Conservation (phyloP, 768 basidiomycete species). For the Lentinus brumalis region DNA sequence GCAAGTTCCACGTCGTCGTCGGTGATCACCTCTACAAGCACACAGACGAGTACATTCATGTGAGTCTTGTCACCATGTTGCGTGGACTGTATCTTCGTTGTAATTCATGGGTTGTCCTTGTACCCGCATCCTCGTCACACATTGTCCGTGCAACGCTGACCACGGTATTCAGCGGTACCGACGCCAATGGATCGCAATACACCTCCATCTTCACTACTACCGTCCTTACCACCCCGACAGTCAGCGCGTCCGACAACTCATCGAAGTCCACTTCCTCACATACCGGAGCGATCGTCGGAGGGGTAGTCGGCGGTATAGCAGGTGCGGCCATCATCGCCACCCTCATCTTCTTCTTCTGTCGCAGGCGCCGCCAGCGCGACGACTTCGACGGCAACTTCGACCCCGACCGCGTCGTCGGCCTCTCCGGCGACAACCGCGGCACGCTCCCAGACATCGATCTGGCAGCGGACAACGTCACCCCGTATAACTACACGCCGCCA, state of each 20-base stretch:
- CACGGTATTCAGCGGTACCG: slow-evolving; percentile 17
- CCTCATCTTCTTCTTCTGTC: slow-evolving; percentile 28
- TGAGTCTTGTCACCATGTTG: slow-evolving; percentile 8
- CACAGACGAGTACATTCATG: slow-evolving; percentile 20
- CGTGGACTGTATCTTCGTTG: neutral
- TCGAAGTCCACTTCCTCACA: slow-evolving; percentile 21
- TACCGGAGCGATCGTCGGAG: slow-evolving; percentile 34
- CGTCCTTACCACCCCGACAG: slow-evolving; percentile 18
- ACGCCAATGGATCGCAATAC: slow-evolving; percentile 19
- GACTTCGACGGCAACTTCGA: slow-evolving; percentile 56
- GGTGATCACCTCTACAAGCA: slow-evolving; percentile 1
- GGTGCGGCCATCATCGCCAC: slow-evolving; percentile 28
- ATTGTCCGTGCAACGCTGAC: neutral
- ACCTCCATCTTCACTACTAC: slow-evolving; percentile 22
- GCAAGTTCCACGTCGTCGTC: slow-evolving; percentile 4
- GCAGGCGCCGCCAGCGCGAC: slow-evolving; percentile 29
- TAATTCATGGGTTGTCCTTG: too few relatives aligned
- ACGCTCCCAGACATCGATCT: slow-evolving; percentile 26
- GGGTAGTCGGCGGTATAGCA: slow-evolving; percentile 33
- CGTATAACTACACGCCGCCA: slow-evolving; percentile 25
- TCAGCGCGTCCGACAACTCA: slow-evolving; percentile 5
- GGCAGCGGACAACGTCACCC: slow-evolving; percentile 22
- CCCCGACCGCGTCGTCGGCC: slow-evolving; percentile 43
- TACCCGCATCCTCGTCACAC: neutral
- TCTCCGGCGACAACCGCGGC: slow-evolving; percentile 25